Evolutionary conservation across 768 basidiomycete genomes (phyloP).

Genomic region (Pisolithus orientalis): DNA sequence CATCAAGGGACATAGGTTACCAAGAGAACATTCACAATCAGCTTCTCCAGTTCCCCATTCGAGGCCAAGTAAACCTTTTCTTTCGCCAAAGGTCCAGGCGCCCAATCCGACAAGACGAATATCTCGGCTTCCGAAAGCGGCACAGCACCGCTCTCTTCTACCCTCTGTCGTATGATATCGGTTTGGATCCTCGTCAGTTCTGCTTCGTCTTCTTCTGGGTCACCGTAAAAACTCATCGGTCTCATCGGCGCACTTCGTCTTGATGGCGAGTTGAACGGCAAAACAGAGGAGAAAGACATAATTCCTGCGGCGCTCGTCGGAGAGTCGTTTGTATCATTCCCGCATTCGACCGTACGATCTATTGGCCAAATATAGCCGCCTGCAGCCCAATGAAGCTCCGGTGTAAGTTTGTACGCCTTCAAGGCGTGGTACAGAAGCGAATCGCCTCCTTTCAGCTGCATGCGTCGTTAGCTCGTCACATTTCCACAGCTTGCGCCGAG

Average conservation of each 20-base stretch:
- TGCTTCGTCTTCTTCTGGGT: slow-evolving; percentile 32
- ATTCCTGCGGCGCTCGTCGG: slow-evolving; percentile 12
- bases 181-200: slow-evolving; percentile 23
- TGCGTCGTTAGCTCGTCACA: not conserved
- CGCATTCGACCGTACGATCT: slow-evolving; percentile 61
- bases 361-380: slow-evolving; percentile 80
- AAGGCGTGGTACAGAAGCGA: slow-evolving; percentile 70
- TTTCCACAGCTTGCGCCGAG: not conserved
- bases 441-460: slow-evolving; percentile 72
- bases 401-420: slow-evolving; percentile 67
- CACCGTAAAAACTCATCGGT: slow-evolving; percentile 41
- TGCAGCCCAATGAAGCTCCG: slow-evolving; percentile 76
- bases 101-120: slow-evolving; percentile 49
- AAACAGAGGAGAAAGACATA: slow-evolving; percentile 14
- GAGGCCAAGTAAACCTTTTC: slow-evolving; percentile 67
- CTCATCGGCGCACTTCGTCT: slow-evolving; percentile 30
- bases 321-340: slow-evolving; percentile 35
- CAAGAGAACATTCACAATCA: slow-evolving; percentile 70
- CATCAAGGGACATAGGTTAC: slow-evolving; percentile 61
- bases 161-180: slow-evolving; percentile 42
- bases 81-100: slow-evolving; percentile 45
- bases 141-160: slow-evolving; percentile 65
- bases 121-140: slow-evolving; percentile 59
- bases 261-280: slow-evolving; percentile 11
- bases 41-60: slow-evolving; percentile 59